phyloP scores from a whole-genome alignment of 495 filamentous ascomycete genomes.

The Tuber aestivum region DNA sequence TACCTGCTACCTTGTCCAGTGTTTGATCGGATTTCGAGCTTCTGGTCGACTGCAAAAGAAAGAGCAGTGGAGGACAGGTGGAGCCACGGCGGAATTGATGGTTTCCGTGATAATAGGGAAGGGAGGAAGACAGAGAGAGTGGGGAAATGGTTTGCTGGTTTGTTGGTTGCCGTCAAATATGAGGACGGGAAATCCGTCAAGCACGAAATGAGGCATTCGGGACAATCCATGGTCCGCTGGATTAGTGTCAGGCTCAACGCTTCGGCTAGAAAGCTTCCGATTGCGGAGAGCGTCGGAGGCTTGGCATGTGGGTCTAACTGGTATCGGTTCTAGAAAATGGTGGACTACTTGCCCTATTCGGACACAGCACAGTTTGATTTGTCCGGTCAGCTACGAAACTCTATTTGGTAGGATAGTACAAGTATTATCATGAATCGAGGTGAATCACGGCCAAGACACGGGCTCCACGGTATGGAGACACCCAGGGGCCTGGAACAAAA shows the following conservation, averaged over 20 bases:
- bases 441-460: too few relatives aligned
- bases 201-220: background rate
- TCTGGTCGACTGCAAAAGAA: background rate
- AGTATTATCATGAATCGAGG: background rate
- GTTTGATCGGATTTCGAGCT: background rate
- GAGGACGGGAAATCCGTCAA: background rate
- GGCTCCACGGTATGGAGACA: too few relatives aligned
- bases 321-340: too few relatives aligned
- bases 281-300: background rate
- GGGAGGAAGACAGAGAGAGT: background rate
- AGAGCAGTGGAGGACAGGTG: background rate
- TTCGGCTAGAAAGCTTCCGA: background rate
- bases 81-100: background rate
- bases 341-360: too few relatives aligned
- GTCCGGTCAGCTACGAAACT: background rate
- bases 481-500: too few relatives aligned
- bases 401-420: background rate
- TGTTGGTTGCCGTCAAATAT: background rate
- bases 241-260: background rate
- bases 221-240: background rate
- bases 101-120: background rate
- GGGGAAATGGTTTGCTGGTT: background rate
- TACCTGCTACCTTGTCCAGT: background rate
- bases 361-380: background rate
- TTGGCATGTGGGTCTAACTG: background rate